These are phyloP conservation scores for Ocimum tenuiflorum DNA, from an alignment of 257 asterid genomes.

Conservation along the genomic window DNA sequence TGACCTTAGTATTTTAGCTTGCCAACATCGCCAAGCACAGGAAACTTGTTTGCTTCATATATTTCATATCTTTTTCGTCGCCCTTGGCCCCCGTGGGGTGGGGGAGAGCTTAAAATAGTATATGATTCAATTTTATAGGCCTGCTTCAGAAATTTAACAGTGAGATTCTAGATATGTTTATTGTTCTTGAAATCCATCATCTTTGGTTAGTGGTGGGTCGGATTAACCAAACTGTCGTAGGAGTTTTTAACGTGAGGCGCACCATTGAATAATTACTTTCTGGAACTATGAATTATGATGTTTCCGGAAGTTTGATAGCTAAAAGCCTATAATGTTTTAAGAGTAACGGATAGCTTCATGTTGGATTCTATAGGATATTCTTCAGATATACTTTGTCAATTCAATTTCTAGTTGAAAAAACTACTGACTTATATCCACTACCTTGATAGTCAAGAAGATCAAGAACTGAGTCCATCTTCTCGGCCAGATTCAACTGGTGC, in stretches of 20 bases:
- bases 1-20: background rate
- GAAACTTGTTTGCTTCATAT: background rate
- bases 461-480: conserved; percentile 35
- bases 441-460: conserved; percentile 55
- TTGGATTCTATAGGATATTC: background rate
- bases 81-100: background rate
- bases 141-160: conserved; percentile 3
- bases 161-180: background rate
- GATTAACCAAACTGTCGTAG: too few species aligned
- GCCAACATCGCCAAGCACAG: background rate
- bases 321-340: background rate
- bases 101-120: background rate
- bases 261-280: background rate
- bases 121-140: background rate
- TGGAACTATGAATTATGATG: background rate
- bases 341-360: background rate
- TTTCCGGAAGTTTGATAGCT: background rate
- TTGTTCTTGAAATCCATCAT: background rate
- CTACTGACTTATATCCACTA: conserved; percentile 2
- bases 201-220: too few species aligned
- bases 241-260: background rate
- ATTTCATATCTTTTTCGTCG: background rate
- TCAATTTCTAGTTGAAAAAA: background rate
- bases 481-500: conserved; percentile 33
- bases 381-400: background rate